Base-by-base conservation (phyloP, 331 rosid genomes). In the Arachis monticola region DNA sequence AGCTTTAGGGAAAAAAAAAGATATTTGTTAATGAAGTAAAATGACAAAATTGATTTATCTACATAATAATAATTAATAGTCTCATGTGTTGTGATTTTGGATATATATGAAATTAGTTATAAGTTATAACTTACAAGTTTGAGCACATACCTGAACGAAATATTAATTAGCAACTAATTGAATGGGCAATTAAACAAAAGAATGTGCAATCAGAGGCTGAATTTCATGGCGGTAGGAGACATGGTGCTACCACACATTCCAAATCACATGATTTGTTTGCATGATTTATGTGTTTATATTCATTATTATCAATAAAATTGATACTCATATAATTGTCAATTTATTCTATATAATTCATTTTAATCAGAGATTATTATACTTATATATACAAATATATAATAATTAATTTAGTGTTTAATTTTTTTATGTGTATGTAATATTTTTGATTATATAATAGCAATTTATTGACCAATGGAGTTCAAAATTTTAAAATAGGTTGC, bases 201-300 rank as follows among this genome's bases (percentile, higher is more conserved):
- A 81, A 68, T 71, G 82, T 59, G 69, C 44, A 60, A 53, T 52
- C 83, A 87, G 65, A 84, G 75, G 88, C 30, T 61, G 44, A 56
- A 3, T 79, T 77, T 65, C 64, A 32, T 7, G 80, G 72, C n/a
- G 81, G 84, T 79, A 44, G 84, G 88, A 76, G 73, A 22, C 56
- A 14, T 22, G 35, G 46, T 31, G 73, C 59, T 40, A 42, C 50
- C 41, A 13, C 64, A 35, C 14, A 40, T 9, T 52, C 58, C 62
- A 70, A 67, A 44, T 68, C 63, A 78, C 67, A 76, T 77, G 79
- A 52, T 76, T 75, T 77, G 75, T 38, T 62, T 6, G 27, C 56
- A 50, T 50, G 5, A 50, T 13, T 13, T 50, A 50, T 50, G 56
- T 5, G 11, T 50, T 4, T 11, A 10, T 50, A 12, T 50, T n/a